These are phyloP conservation scores for Pistacia atlantica DNA, from an alignment of 345 rosid genomes.

Conservation along the genomic window DNA sequence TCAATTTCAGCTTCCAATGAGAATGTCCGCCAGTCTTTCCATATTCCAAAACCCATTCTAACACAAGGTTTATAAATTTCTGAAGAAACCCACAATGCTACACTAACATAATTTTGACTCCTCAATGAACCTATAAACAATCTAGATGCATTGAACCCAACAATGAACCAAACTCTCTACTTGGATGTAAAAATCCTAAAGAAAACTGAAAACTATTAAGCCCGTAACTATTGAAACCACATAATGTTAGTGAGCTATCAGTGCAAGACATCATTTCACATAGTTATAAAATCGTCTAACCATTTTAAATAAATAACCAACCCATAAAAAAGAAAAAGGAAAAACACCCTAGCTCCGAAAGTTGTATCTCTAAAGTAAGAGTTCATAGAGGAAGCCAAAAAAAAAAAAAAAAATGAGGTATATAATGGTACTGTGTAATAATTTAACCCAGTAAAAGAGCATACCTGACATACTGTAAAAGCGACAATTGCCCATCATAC, in stretches of 20 bases:
- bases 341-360: not conserved
- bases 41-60: not conserved
- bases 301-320: not conserved
- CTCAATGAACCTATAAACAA: not conserved
- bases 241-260: not conserved
- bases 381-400: not conserved
- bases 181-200: not conserved
- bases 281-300: not conserved
- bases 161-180: not conserved
- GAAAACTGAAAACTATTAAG: not conserved
- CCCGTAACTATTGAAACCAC: not conserved
- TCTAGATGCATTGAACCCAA: not conserved
- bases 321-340: not conserved
- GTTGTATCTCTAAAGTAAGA: not conserved
- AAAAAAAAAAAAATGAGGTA: too few relatives aligned
- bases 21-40: not conserved
- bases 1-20: too few relatives aligned
- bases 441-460: not conserved
- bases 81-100: not conserved
- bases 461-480: constrained; percentile 60
- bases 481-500: constrained; percentile 57
- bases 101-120: not conserved
- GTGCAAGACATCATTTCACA: not conserved
- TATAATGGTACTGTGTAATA: too few relatives aligned
- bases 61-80: not conserved